phyloP scores from a whole-genome alignment of 2,329 filamentous ascomycete species.

The Clarireedia hainanense region DNA sequence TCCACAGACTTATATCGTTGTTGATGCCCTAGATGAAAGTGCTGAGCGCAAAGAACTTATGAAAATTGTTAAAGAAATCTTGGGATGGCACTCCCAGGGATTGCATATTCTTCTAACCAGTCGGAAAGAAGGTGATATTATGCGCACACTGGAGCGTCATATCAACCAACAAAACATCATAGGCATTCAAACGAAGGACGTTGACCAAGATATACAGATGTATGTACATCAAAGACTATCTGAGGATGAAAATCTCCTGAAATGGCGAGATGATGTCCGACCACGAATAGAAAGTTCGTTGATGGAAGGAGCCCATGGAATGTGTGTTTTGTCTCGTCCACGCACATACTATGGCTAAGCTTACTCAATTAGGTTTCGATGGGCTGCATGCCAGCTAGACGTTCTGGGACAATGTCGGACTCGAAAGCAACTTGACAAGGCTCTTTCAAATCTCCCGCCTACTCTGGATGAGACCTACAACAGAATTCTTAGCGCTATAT shows the following conservation, averaged over 20 bases:
- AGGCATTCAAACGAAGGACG: background rate
- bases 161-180: too few species aligned
- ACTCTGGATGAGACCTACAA: slow-evolving; percentile 20
- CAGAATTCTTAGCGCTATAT: slow-evolving; percentile 15
- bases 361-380: slow-evolving; percentile 20
- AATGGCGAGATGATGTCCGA: background rate
- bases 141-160: background rate
- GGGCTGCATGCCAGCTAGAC: slow-evolving; percentile 24
- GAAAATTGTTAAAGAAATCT: background rate
- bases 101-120: background rate
- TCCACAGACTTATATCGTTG: background rate
- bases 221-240: background rate
- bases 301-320: slow-evolving; percentile 23
- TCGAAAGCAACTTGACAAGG: background rate
- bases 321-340: slow-evolving; percentile 14
- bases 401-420: background rate
- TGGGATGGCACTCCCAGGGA: background rate
- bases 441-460: slow-evolving; percentile 12
- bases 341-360: too few species aligned
- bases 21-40: background rate
- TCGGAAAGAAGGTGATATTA: background rate
- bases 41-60: background rate
- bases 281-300: slow-evolving; percentile 19
- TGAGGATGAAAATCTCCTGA: background rate
- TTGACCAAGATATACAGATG: background rate